Base-by-base conservation (phyloP, 169 alveolate species). In the Babesia divergens region DNA sequence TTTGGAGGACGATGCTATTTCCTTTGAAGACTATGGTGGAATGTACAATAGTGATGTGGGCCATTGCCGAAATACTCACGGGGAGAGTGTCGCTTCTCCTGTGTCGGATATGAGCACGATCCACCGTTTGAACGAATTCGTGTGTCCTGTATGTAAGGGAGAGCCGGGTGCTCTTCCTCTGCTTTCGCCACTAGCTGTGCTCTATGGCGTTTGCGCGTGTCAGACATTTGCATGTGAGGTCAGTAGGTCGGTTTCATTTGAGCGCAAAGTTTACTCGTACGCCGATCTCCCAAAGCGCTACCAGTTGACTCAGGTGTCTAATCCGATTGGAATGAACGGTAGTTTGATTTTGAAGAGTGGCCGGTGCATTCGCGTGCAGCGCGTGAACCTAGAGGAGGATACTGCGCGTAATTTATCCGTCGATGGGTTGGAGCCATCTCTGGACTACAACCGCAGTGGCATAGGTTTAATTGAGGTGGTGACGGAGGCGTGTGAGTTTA, bases 361-460 rank as follows among this genome's bases (percentile, higher is more conserved):
- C 29, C 75, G 83, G 60, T 66, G 49, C 13, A 58, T 80, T 46
- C 43, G 31, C 34, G 42, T 88, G 26, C 56, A 46, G 43, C 82
- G 84, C 24, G 74, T 88, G 9, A 86, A 88, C 49, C 52, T 88
- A 46, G 93, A 88, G 53, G 93, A 88, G 68, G 93, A 88, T 54
- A 88, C 93, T 8, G 90, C 91, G 40, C 82, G 83, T 22, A 72
- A 81, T 22, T 35, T 56, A 65, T 58, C 38, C 13, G 34, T 40
- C 13, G 26, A 34, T 38, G 54, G 71, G 24, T 56, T 47, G 28
- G 60, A 51, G 18, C 29, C 56, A 7, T 44, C 72, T 24, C 75
- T 88, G 40, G 93, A 88, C 49, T 88, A 82, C 58, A 88, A 88
- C 67, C 72, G 93, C 22, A 75, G 93, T 47, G 93, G 93, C 20